Percentiles rank a stretch among this genome's conserved stretches.
Conservation (phyloP, 495 filamentous ascomycete species). For the Hyphodiscus hymeniophilus region DNA sequence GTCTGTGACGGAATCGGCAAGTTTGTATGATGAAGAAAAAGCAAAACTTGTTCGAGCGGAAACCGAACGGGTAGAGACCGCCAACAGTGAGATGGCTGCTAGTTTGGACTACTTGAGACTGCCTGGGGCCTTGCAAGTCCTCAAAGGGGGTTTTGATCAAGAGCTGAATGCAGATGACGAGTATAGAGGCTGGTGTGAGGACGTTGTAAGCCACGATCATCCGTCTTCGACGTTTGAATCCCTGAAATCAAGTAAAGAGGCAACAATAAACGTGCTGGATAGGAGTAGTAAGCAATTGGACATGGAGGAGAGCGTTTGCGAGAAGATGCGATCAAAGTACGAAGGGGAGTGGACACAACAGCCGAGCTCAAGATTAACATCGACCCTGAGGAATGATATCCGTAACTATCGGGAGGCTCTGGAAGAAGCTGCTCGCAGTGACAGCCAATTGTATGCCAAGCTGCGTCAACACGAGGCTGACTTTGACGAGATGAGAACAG, state of each 20-base stretch:
- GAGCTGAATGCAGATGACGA: conserved; percentile 83
- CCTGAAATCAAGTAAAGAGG: conserved; percentile 67
- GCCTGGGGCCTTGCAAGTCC: conserved; percentile 77
- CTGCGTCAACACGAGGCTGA: conserved; percentile 76
- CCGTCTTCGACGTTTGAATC: conserved; percentile 63
- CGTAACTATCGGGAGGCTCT: conserved; percentile 78
- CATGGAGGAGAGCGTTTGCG: conserved; percentile 94
- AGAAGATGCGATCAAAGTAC: conserved; percentile 99
- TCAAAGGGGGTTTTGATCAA: conserved; percentile 91
- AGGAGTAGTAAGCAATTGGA: conserved; percentile 79
- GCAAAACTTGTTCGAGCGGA: conserved; percentile 92
- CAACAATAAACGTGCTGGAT: conserved; percentile 62
- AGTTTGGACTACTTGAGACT: conserved; percentile 91
- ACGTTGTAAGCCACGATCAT: conserved; percentile 77
- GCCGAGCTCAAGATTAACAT: conserved; percentile 80
- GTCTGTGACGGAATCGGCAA: conserved; percentile 92
- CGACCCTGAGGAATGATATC: conserved; percentile 79
- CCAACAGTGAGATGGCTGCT: conserved; percentile 91
- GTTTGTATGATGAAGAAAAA: conserved; percentile 97
- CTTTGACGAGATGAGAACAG: conserved; percentile 91
- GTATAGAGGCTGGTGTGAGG: conserved; percentile 87
- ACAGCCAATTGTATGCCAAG: conserved; percentile 75
- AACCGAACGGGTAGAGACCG: conserved; percentile 81
- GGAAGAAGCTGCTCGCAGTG: conserved; percentile 82
- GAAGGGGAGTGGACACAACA: conserved; percentile 95